phyloP scores from a whole-genome alignment of 768 basidiomycete species.

The Tephrocybe sp. region DNA sequence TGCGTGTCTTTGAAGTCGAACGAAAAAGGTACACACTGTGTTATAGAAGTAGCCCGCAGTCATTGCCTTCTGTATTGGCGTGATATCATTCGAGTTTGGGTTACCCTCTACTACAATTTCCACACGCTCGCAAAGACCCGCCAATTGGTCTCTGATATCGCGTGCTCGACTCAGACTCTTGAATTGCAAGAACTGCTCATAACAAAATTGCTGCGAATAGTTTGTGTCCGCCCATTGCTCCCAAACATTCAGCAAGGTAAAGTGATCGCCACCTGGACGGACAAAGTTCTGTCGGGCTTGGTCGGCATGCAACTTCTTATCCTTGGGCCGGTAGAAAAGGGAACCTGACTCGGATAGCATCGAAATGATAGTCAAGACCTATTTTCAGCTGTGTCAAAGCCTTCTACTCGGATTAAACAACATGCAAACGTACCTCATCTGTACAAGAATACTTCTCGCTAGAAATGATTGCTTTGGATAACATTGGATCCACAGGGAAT shows the following conservation, averaged over 20 bases:
- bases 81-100: constrained; percentile 91
- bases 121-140: constrained; percentile 93
- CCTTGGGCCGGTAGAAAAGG: constrained; percentile 95
- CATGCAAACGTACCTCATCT: constrained; percentile 69
- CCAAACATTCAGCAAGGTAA: constrained; percentile 96
- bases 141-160: constrained; percentile 95
- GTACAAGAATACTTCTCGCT: constrained; percentile 94
- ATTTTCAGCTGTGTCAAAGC: background rate
- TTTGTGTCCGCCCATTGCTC: constrained; percentile 99
- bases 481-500: constrained; percentile 97
- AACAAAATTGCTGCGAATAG: constrained; percentile 95
- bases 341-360: constrained; percentile 97
- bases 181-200: constrained; percentile 93
- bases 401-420: background rate
- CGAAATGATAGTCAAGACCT: constrained; percentile 95
- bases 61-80: constrained; percentile 91
- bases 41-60: constrained; percentile 97
- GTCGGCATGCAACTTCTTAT: constrained; percentile 96
- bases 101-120: constrained; percentile 87
- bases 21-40: constrained; percentile 50
- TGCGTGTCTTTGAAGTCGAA: background rate
- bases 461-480: constrained; percentile 93
- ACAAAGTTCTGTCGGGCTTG: constrained; percentile 98
- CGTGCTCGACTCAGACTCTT: constrained; percentile 93
- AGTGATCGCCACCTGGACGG: constrained; percentile 94